Percentiles rank a stretch among this genome's conserved stretches.
phyloP scores from a whole-genome alignment of 2,329 filamentous ascomycete genomes.

The Periconia sp. region DNA sequence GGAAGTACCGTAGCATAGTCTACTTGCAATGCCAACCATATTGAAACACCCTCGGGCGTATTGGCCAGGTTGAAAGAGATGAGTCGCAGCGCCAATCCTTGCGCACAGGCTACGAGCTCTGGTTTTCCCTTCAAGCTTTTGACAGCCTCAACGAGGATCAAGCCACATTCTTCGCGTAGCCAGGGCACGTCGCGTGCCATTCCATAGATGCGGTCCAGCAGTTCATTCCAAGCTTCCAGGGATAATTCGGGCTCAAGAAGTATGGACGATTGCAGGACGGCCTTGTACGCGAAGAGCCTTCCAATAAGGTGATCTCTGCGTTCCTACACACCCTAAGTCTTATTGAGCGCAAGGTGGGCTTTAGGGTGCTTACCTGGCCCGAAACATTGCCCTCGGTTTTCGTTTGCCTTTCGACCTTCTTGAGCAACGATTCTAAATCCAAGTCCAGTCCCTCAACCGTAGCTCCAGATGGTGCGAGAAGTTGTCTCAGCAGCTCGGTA shows the following conservation, averaged over 20 bases:
- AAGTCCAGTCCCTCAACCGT: conserved; percentile 41
- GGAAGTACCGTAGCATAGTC: conserved; percentile 70
- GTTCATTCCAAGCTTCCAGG: conserved; percentile 64
- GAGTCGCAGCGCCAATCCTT: conserved; percentile 68
- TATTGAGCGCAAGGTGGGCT: background rate
- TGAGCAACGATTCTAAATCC: conserved; percentile 53
- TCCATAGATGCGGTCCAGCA: conserved; percentile 76
- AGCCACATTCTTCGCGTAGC: conserved; percentile 87
- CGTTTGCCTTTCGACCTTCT: conserved; percentile 60
- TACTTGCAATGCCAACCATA: conserved; percentile 76
- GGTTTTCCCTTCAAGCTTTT: conserved; percentile 56
- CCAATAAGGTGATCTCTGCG: conserved; percentile 86
- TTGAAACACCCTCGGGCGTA: conserved; percentile 85
- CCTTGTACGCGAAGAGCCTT: conserved; percentile 84
- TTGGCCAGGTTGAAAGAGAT: conserved; percentile 71
- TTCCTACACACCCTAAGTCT: conserved; percentile 64
- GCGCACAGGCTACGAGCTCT: conserved; percentile 62
- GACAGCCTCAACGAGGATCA: conserved; percentile 77
- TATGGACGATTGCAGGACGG: conserved; percentile 79
- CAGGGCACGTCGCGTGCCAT: conserved; percentile 83
- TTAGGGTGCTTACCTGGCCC: conserved; percentile 54
- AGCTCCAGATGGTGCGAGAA: conserved; percentile 60
- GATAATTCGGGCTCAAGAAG: conserved; percentile 65
- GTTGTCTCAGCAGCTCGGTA: conserved; percentile 76
- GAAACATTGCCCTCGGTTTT: conserved; percentile 58